phyloP scores from a whole-genome alignment of 768 basidiomycete species.

The Lentinus tigrinus region DNA sequence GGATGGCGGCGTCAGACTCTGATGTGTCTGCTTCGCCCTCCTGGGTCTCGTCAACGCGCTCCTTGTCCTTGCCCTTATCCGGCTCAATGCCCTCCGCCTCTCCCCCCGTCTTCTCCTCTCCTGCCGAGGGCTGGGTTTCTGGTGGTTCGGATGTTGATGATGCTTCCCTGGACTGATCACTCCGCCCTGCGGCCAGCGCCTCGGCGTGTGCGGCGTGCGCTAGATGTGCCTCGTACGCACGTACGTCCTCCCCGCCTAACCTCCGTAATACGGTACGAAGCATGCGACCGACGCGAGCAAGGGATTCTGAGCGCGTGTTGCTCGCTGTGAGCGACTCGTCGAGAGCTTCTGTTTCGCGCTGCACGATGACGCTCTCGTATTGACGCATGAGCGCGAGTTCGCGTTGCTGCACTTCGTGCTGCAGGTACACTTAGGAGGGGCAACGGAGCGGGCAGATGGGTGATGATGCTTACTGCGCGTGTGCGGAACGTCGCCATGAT shows the following conservation, averaged over 20 bases:
- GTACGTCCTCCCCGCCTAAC: conserved; percentile 61
- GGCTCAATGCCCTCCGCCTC: background rate
- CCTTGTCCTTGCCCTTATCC: conserved; percentile 6
- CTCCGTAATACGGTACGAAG: conserved; percentile 71
- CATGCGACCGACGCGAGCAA: conserved; percentile 66
- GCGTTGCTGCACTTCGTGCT: conserved; percentile 93
- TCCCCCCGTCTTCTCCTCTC: background rate
- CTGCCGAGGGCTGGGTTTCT: background rate
- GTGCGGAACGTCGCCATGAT: conserved; percentile 92
- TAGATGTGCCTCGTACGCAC: conserved; percentile 16
- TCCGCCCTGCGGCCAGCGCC: background rate
- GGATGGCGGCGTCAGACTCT: background rate
- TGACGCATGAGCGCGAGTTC: conserved; percentile 88
- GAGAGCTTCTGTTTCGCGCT: conserved; percentile 68
- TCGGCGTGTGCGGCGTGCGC: conserved; percentile 2
- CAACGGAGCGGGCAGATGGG: background rate
- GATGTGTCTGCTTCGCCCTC: background rate
- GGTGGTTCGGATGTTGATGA: background rate
- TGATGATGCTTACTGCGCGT: conserved; percentile 68
- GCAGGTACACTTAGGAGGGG: conserved; percentile 3
- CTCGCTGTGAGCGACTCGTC: conserved; percentile 56
- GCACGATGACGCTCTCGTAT: conserved; percentile 83
- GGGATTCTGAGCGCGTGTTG: conserved; percentile 64
- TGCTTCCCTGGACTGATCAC: conserved; percentile 1
- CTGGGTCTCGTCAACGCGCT: conserved; percentile 9